phyloP scores from a whole-genome alignment of 164 flowering plant species.

The Brasenia schreberi region DNA sequence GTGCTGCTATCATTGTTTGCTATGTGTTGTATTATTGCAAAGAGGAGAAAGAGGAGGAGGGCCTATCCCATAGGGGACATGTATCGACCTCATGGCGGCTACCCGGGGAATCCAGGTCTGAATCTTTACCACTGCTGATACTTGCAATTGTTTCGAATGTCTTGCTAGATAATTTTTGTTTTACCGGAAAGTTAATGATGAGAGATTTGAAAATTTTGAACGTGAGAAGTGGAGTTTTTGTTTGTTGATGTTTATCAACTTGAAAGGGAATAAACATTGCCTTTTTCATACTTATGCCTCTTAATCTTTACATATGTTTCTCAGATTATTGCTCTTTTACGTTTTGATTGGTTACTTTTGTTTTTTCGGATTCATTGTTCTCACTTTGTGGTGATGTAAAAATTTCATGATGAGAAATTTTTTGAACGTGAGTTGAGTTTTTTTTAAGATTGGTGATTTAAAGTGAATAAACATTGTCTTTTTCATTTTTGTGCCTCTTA shows the following conservation, averaged over 20 bases:
- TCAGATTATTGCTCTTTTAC: no score
- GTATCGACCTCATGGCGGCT: slow-evolving; percentile 34
- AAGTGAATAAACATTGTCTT: not conserved
- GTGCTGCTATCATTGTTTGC: slow-evolving; percentile 33
- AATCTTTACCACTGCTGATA: not conserved
- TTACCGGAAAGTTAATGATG: not conserved
- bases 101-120: slow-evolving; percentile 28
- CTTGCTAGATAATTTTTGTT: not conserved
- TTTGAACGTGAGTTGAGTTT: not conserved
- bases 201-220: slow-evolving; percentile 4
- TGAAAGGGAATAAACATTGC: not conserved
- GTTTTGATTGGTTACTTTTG: no score
- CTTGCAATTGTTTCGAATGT: not conserved
- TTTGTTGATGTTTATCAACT: not conserved
- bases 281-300: no score
- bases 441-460: not conserved
- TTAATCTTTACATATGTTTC: no score
- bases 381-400: no score
- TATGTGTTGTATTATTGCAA: slow-evolving; percentile 18
- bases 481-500: not conserved
- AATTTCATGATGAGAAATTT: no score
- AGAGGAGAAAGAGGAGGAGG: slow-evolving; percentile 32
- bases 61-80: slow-evolving; percentile 29
- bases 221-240: not conserved
- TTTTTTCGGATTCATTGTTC: no score